A percentile compares a stretch with the other conserved stretches of the same genome.
These are phyloP conservation scores for Tremella mesenterica DNA, from an alignment of 768 basidiomycete species.

Conservation along the genomic window DNA sequence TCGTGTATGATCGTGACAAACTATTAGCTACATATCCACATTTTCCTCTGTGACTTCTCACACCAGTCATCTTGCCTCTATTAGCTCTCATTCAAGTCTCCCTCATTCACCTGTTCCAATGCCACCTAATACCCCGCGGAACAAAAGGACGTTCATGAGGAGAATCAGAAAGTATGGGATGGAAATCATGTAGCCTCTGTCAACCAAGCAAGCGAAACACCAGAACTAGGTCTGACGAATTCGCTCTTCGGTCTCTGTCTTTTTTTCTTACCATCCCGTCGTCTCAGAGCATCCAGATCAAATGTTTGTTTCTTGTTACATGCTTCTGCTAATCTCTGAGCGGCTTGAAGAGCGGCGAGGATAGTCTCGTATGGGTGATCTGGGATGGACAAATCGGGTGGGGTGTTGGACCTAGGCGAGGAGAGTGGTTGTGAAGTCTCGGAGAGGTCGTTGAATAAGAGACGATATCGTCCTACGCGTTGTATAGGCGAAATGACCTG, in stretches of 20 bases:
- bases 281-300: neutral
- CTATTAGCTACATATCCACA: neutral
- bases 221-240: too few species aligned
- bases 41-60: neutral
- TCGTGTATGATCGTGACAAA: neutral
- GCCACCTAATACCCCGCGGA: too few species aligned
- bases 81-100: too few species aligned
- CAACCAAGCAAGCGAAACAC: too few species aligned
- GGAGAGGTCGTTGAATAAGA: constrained; percentile 26
- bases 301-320: neutral
- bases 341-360: neutral
- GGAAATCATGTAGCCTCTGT: too few species aligned
- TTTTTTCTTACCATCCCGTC: neutral
- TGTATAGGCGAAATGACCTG: constrained; percentile 33
- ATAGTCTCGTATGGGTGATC: neutral
- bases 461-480: constrained; percentile 24
- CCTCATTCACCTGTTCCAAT: too few species aligned
- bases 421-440: too few species aligned
- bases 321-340: neutral
- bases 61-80: neutral
- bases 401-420: too few species aligned
- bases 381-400: too few species aligned
- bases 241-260: neutral
- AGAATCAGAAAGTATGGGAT: too few species aligned
- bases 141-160: too few species aligned